Conservation (phyloP, 768 basidiomycete genomes). For the Xerocomellus intermedius region DNA sequence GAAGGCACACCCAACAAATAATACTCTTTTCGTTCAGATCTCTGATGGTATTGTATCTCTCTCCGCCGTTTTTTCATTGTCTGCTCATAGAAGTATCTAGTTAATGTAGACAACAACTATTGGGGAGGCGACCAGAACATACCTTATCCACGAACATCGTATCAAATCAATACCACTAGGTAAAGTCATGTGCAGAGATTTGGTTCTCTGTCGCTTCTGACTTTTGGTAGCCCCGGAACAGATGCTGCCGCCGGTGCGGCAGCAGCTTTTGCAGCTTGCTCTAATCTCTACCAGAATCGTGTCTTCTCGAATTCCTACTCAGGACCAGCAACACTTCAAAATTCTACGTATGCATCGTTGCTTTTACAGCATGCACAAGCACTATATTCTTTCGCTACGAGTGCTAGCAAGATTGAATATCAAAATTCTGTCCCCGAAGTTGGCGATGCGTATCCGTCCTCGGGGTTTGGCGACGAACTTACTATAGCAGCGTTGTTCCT, state of each 20-base stretch:
- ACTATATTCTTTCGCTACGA: conserved; percentile 75
- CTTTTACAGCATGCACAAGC: conserved; percentile 73
- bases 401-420: conserved; percentile 60
- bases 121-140: conserved; percentile 88
- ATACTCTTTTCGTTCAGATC: conserved; percentile 76
- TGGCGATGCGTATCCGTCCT: conserved; percentile 65
- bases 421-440: conserved; percentile 68
- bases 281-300: conserved; percentile 70
- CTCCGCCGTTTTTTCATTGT: not conserved
- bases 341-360: conserved; percentile 66
- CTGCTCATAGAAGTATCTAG: conserved; percentile 33
- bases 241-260: conserved; percentile 84
- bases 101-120: conserved; percentile 67
- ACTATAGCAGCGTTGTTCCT: conserved; percentile 75
- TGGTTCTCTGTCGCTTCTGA: not conserved
- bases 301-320: conserved; percentile 54
- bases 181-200: conserved; percentile 14
- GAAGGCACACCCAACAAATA: conserved; percentile 76
- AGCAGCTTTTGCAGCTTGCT: conserved; percentile 85
- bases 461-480: conserved; percentile 71
- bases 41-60: conserved; percentile 48
- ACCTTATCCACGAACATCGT: conserved; percentile 71
- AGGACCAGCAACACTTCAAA: conserved; percentile 63
- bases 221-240: conserved; percentile 64
- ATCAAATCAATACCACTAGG: conserved; percentile 71